These are phyloP conservation scores for Olyra latifolia DNA, from an alignment of 176 grass and related monocot species.

Conservation along the genomic window DNA sequence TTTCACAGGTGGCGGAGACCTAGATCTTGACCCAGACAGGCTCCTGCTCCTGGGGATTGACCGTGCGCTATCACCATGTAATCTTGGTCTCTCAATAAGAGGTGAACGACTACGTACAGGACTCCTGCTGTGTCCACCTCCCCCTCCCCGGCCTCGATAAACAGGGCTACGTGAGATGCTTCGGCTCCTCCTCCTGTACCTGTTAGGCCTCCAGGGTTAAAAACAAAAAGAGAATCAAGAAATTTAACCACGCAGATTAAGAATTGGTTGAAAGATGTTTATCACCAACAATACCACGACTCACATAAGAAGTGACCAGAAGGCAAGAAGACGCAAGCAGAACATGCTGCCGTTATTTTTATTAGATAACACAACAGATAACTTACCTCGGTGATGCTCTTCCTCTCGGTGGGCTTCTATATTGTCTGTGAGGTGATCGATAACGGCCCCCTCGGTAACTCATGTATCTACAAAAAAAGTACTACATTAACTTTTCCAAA, in stretches of 20 bases:
- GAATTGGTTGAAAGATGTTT: background rate
- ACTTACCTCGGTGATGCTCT: conserved; percentile 71
- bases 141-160: conserved; percentile 49
- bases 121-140: conserved; percentile 70
- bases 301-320: background rate
- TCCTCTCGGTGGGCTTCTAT: conserved; percentile 85
- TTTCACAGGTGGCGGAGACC: conserved; percentile 46
- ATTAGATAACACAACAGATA: conserved; percentile 6
- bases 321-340: conserved; percentile 1
- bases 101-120: conserved; percentile 62
- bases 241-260: conserved; percentile 28
- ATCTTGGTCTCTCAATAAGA: conserved; percentile 51
- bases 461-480: conserved; percentile 36
- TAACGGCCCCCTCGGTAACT: conserved; percentile 61
- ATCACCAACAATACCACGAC: background rate
- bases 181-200: conserved; percentile 86
- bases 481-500: background rate
- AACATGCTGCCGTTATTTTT: background rate
- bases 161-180: conserved; percentile 73
- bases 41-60: conserved; percentile 76
- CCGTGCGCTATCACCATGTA: conserved; percentile 37
- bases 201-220: conserved; percentile 27
- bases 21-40: conserved; percentile 65
- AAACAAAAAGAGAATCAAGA: conserved; percentile 34
- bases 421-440: conserved; percentile 81